These are phyloP conservation scores for Amylocystis lapponica DNA, from an alignment of 768 basidiomycete genomes.

Conservation along the genomic window DNA sequence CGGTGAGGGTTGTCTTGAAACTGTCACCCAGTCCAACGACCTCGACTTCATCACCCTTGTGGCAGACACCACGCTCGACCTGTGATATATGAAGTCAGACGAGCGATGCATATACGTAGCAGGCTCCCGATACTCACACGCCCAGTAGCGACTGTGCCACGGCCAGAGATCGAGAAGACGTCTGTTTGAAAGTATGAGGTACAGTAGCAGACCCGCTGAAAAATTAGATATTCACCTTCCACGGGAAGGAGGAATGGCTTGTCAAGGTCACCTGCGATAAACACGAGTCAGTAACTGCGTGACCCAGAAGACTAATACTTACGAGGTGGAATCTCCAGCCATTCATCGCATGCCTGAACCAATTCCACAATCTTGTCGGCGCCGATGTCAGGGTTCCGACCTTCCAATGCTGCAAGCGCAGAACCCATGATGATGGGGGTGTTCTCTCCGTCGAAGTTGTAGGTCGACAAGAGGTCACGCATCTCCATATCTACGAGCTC, in stretches of 20 bases:
- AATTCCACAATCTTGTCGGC: slow-evolving; percentile 75
- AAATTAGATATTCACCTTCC: slow-evolving; percentile 51
- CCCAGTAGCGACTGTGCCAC: slow-evolving; percentile 96
- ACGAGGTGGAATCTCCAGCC: slow-evolving; percentile 94
- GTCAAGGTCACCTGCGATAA: slow-evolving; percentile 77
- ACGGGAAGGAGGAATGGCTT: slow-evolving; percentile 96
- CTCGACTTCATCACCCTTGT: slow-evolving; percentile 92
- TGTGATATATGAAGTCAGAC: slow-evolving; percentile 21
- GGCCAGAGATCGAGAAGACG: slow-evolving; percentile 95
- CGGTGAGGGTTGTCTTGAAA: slow-evolving; percentile 92
- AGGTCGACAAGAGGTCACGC: slow-evolving; percentile 86
- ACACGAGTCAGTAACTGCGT: background rate
- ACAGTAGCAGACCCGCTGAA: background rate
- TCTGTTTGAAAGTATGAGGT: slow-evolving; percentile 35
- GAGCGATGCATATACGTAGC: background rate
- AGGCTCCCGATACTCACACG: slow-evolving; percentile 48
- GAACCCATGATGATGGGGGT: slow-evolving; percentile 99
- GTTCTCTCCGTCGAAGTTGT: slow-evolving; percentile 95
- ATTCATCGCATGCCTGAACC: slow-evolving; percentile 81
- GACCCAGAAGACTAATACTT: slow-evolving; percentile 24
- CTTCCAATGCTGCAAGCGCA: slow-evolving; percentile 91
- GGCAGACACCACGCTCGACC: slow-evolving; percentile 89
- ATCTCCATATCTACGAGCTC: slow-evolving; percentile 99
- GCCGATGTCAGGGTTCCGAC: slow-evolving; percentile 76
- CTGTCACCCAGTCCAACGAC: slow-evolving; percentile 77